Evolutionary conservation across 192 early-diverging fungal genomes (phyloP).

Genomic region (Entophlyctis helioformis): DNA sequence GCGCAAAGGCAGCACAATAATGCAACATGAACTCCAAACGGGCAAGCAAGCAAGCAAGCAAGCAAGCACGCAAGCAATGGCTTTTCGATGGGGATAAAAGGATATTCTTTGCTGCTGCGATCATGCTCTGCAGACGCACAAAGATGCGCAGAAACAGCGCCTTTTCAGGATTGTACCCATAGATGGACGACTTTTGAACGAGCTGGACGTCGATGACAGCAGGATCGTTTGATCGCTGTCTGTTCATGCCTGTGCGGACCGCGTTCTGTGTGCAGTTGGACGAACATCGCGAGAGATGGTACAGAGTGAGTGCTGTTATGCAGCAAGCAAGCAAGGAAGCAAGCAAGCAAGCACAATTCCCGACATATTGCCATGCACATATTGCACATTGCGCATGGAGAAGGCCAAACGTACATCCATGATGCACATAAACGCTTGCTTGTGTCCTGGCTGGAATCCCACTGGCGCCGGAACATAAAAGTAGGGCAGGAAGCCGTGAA

Average conservation of each 20-base stretch:
- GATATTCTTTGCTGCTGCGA: slow-evolving; percentile 14
- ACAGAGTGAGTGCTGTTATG: no score
- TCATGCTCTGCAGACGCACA: slow-evolving; percentile 12
- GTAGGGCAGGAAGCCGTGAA: slow-evolving; percentile 82
- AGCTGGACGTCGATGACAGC: slow-evolving; percentile 53
- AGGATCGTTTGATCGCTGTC: slow-evolving; percentile 2
- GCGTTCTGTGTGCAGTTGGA: neutral
- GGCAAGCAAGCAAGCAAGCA: no score
- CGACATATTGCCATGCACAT: neutral
- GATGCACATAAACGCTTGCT: slow-evolving; percentile 33
- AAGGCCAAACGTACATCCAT: slow-evolving; percentile 31
- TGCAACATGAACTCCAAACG: neutral
- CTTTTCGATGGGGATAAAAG: no score
- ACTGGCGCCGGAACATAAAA: slow-evolving; percentile 88
- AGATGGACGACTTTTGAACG: slow-evolving; percentile 68
- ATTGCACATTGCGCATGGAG: no score
- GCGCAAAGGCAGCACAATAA: no score
- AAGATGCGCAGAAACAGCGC: slow-evolving; percentile 71
- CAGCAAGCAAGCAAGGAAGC: neutral
- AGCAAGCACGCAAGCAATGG: no score
- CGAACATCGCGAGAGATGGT: no score
- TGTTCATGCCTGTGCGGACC: slow-evolving; percentile 9
- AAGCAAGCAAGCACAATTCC: neutral
- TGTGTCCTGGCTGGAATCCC: slow-evolving; percentile 51
- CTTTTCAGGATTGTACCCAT: slow-evolving; percentile 73